Percentiles rank a stretch among this genome's conserved stretches.
These are phyloP conservation scores for Amphichorda felina DNA, from an alignment of 2,329 filamentous ascomycete genomes.

Conservation along the genomic window DNA sequence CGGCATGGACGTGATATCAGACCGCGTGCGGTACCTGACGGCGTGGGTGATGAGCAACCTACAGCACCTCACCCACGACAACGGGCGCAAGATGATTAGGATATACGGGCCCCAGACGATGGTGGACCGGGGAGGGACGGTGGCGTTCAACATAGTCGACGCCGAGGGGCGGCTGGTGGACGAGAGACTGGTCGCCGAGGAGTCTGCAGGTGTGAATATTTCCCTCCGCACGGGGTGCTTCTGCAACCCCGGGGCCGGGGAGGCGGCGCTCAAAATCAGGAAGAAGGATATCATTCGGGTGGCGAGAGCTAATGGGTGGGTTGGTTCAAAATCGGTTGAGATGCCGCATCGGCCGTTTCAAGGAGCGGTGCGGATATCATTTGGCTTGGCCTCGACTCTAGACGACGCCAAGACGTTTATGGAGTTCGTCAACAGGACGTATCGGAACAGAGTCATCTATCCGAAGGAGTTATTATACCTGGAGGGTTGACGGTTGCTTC, in stretches of 20 bases:
- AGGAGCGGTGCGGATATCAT: constrained; percentile 24
- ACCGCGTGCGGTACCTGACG: constrained; percentile 22
- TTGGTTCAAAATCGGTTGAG: constrained; percentile 11
- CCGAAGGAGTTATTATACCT: neutral
- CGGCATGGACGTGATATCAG: constrained; percentile 14
- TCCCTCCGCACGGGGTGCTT: constrained; percentile 28
- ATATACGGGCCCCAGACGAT: constrained; percentile 21
- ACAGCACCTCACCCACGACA: constrained; percentile 15
- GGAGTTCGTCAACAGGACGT: constrained; percentile 17
- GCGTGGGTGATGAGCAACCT: constrained; percentile 20
- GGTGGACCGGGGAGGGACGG: constrained; percentile 19
- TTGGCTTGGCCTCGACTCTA: constrained; percentile 22
- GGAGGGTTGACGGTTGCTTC: no score
- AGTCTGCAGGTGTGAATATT: constrained; percentile 19
- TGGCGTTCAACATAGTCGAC: constrained; percentile 27
- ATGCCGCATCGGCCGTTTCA: constrained; percentile 10
- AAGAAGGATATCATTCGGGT: constrained; percentile 5
- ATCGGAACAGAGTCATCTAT: constrained; percentile 14
- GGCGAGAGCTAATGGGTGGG: constrained; percentile 3
- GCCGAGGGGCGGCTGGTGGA: constrained; percentile 17
- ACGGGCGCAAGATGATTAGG: constrained; percentile 17
- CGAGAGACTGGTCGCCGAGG: constrained; percentile 20
- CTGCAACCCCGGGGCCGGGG: constrained; percentile 27
- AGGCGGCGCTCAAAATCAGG: constrained; percentile 19
- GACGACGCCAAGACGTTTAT: constrained; percentile 23